These are phyloP conservation scores for Heterobasidion annosum DNA, from an alignment of 1,284 basidiomycete species.

Conservation along the genomic window DNA sequence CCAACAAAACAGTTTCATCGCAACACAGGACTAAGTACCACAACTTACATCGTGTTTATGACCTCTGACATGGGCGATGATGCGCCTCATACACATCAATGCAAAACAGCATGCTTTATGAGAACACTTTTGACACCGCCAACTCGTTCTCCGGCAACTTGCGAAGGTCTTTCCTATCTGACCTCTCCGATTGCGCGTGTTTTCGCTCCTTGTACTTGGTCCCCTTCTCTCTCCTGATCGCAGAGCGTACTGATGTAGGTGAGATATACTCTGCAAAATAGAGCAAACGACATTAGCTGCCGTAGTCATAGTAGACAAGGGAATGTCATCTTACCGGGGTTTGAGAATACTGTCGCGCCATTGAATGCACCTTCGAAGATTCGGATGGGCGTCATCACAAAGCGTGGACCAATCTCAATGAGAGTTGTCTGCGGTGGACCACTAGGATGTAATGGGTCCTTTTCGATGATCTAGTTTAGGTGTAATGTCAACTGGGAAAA, in stretches of 20 bases:
- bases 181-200: conserved; percentile 63
- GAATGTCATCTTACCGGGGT: conserved; percentile 59
- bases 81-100: background rate
- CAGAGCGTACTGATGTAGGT: conserved; percentile 75
- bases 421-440: conserved; percentile 72
- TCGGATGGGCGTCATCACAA: conserved; percentile 95
- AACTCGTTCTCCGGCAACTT: conserved; percentile 72
- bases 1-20: too few species aligned
- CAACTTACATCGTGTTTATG: too few species aligned
- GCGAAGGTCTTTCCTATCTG: conserved; percentile 58
- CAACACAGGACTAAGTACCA: too few species aligned
- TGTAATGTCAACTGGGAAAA: background rate
- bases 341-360: conserved; percentile 94
- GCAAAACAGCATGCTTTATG: conserved; percentile 29
- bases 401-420: conserved; percentile 94
- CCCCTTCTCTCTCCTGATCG: conserved; percentile 66
- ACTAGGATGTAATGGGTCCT: conserved; percentile 68
- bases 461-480: conserved; percentile 59
- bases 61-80: background rate
- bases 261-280: conserved; percentile 76
- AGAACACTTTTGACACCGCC: conserved; percentile 84
- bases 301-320: background rate
- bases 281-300: background rate
- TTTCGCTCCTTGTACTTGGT: conserved; percentile 77
- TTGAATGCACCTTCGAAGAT: conserved; percentile 98